A percentile compares a stretch with the other conserved stretches of the same genome.
Conservation (phyloP, 805 yeast genomes). For the Nakazawaea pomicola region DNA sequence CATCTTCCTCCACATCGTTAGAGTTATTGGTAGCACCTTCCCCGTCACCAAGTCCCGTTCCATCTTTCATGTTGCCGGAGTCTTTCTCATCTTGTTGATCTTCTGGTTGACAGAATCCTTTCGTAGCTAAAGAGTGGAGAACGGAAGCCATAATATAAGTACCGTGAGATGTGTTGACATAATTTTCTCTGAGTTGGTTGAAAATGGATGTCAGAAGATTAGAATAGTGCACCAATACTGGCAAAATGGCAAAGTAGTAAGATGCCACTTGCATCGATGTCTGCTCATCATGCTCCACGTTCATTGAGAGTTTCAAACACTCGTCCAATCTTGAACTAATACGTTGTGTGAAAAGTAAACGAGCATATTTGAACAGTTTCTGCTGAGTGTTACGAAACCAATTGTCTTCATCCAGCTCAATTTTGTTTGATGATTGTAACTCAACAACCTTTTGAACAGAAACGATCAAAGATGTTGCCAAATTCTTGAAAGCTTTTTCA, state of each 20-base stretch:
- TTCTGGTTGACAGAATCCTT: conserved; percentile 92
- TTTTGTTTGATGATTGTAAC: conserved; percentile 22
- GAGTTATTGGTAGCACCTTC: conserved; percentile 71
- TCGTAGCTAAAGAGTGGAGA: conserved; percentile 57
- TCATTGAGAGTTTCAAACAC: conserved; percentile 31
- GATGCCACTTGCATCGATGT: conserved; percentile 40
- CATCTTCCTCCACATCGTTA: conserved; percentile 87
- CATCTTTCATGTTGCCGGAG: conserved; percentile 64
- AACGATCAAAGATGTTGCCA: conserved; percentile 57
- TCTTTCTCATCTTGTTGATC: conserved; percentile 55
- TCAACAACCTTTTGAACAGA: conserved; percentile 58
- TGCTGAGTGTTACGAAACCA: conserved; percentile 59
- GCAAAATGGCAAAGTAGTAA: conserved; percentile 50
- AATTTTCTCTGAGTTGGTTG: conserved; percentile 40
- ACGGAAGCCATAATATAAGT: conserved; percentile 52
- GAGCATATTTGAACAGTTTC: conserved; percentile 35
- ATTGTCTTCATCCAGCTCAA: conserved; percentile 50
- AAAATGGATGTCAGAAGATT: conserved; percentile 41
- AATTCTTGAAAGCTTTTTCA: conserved; percentile 43
- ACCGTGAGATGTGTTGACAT: conserved; percentile 53
- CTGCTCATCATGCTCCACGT: conserved; percentile 30
- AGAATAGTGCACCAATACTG: conserved; percentile 58
- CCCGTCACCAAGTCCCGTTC: conserved; percentile 87
- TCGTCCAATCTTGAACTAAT: conserved; percentile 29
- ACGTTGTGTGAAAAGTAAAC: conserved; percentile 18